Percentiles rank a stretch among this genome's conserved stretches.
Evolutionary conservation across 495 filamentous ascomycete species (phyloP).

Genomic region (Viridothelium virens): DNA sequence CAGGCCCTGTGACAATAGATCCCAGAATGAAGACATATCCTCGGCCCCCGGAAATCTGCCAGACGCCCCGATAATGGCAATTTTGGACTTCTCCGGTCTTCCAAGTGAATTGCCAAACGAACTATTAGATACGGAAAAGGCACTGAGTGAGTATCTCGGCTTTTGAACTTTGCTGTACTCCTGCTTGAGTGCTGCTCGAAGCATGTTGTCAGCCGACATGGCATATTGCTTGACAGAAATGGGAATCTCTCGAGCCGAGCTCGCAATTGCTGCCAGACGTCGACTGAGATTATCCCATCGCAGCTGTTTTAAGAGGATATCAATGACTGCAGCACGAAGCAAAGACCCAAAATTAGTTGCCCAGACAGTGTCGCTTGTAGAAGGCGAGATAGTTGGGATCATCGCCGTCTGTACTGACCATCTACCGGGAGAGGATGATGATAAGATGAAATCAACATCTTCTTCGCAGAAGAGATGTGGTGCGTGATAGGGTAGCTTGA

Average conservation of each 20-base stretch:
- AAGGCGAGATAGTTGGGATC: slow-evolving; percentile 1
- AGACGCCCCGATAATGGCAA: slow-evolving; percentile 41
- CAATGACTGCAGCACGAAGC: neutral
- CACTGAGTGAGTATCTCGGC: neutral
- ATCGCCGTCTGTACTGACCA: neutral
- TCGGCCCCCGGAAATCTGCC: slow-evolving; percentile 37
- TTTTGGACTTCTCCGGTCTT: slow-evolving; percentile 28
- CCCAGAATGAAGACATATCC: slow-evolving; percentile 38
- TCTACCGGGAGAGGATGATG: neutral
- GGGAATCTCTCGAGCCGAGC: neutral
- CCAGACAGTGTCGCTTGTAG: neutral
- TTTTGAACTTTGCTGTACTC: neutral
- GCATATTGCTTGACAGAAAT: neutral
- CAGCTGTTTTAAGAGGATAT: neutral
- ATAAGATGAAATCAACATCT: slow-evolving; percentile 23
- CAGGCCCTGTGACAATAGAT: slow-evolving; percentile 35
- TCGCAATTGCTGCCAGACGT: neutral
- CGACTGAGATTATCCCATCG: slow-evolving; percentile 3
- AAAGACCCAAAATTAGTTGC: slow-evolving; percentile 4
- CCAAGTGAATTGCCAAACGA: neutral
- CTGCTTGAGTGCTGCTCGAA: slow-evolving; percentile 8
- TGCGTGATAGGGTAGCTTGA: slow-evolving; percentile 30
- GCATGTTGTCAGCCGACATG: neutral
- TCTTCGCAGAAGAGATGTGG: slow-evolving; percentile 27
- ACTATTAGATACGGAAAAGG: neutral